A percentile compares a stretch with the other conserved stretches of the same genome.
Conservation (phyloP, 2,329 filamentous ascomycete species). For the Leptoxyphium fumago region DNA sequence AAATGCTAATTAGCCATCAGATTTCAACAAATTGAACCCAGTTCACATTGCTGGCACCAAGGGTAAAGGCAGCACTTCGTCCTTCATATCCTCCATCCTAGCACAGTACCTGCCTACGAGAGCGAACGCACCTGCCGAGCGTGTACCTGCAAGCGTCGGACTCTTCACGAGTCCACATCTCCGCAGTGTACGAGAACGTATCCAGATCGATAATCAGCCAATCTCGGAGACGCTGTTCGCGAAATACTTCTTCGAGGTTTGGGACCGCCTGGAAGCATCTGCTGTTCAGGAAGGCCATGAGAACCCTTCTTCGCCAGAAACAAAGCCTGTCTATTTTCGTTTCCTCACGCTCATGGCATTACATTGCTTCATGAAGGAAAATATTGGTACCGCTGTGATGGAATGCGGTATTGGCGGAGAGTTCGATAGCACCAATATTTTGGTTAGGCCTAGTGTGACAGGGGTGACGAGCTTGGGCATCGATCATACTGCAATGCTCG, state of each 20-base stretch:
- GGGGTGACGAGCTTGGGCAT: constrained; percentile 72
- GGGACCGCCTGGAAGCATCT: constrained; percentile 48
- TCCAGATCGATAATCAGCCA: constrained; percentile 60
- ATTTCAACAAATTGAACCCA: constrained; percentile 44
- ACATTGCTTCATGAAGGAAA: constrained; percentile 64
- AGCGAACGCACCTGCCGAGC: constrained; percentile 17
- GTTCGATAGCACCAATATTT: constrained; percentile 81
- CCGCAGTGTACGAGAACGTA: constrained; percentile 69
- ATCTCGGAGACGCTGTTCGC: constrained; percentile 56
- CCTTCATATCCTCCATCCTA: constrained; percentile 71
- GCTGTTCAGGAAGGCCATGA: constrained; percentile 34
- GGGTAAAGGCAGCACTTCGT: constrained; percentile 80
- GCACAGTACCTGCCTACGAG: constrained; percentile 39
- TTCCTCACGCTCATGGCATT: constrained; percentile 81
- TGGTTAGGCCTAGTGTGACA: constrained; percentile 53
- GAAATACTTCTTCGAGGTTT: constrained; percentile 68
- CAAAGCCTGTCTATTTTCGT: constrained; percentile 84
- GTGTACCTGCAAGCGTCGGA: constrained; percentile 36
- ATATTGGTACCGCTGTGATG: constrained; percentile 64
- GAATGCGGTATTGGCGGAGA: constrained; percentile 93
- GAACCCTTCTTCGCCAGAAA: constrained; percentile 35
- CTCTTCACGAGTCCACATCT: constrained; percentile 80
- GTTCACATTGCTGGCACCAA: constrained; percentile 90
- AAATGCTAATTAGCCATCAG: constrained; percentile 35
- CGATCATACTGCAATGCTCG: constrained; percentile 71